Evolutionary conservation across 345 rosid species (phyloP).

Genomic region (Melaleuca alternifolia): DNA sequence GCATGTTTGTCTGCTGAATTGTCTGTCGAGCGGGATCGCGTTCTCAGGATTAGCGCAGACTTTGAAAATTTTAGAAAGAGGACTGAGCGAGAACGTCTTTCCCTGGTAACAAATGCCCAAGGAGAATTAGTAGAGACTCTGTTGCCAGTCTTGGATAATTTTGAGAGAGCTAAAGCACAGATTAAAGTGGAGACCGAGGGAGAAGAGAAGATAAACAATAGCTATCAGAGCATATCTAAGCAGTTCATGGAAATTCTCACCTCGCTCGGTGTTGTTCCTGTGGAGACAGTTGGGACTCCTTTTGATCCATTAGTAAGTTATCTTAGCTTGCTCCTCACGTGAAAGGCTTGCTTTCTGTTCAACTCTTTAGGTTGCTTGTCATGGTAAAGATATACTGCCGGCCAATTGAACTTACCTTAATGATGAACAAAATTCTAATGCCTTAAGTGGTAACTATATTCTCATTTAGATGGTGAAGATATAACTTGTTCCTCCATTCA

Average conservation of each 20-base stretch:
- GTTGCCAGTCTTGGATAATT: constrained; percentile 74
- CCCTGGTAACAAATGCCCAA: constrained; percentile 74
- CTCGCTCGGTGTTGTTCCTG: constrained; percentile 72
- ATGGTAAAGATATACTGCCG: background rate
- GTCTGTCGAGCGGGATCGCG: constrained; percentile 56
- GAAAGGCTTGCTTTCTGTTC: background rate
- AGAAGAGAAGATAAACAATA: constrained; percentile 78
- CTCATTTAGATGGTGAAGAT: background rate
- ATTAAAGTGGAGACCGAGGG: constrained; percentile 77
- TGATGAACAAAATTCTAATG: background rate
- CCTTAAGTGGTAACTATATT: background rate
- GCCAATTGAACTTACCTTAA: background rate
- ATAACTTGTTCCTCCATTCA: background rate
- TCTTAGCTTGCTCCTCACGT: background rate
- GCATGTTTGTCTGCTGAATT: constrained; percentile 50
- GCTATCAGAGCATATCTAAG: constrained; percentile 93
- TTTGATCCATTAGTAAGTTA: constrained; percentile 93
- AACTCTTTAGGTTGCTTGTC: background rate
- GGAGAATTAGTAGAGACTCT: constrained; percentile 90
- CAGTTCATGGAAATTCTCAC: constrained; percentile 72
- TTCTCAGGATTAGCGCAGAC: constrained; percentile 84
- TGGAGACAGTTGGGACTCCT: constrained; percentile 71
- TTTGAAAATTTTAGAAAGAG: constrained; percentile 96
- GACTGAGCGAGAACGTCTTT: constrained; percentile 78
- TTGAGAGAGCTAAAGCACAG: constrained; percentile 90